phyloP scores from a whole-genome alignment of 2,329 filamentous ascomycete species.

The Periconia macrospinosa region DNA sequence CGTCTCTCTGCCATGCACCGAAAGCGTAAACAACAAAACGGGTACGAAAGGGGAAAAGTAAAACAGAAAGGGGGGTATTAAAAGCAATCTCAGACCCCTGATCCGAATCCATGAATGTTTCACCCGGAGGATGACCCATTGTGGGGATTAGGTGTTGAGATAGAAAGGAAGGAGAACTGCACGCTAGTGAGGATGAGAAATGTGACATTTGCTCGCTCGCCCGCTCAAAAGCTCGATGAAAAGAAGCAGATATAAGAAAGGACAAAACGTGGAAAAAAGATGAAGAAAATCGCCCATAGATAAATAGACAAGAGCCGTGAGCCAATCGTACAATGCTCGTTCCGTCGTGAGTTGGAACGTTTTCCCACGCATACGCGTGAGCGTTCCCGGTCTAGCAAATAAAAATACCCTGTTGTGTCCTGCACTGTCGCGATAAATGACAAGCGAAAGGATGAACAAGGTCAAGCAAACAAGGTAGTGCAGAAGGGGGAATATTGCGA shows the following conservation, averaged over 20 bases:
- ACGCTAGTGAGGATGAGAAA: conserved; percentile 2
- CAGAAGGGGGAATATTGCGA: conserved; percentile 24
- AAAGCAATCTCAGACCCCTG: conserved; percentile 11
- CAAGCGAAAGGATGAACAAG: conserved; percentile 19
- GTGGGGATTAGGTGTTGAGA: conserved; percentile 12
- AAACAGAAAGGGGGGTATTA: conserved; percentile 16
- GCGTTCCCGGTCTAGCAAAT: conserved; percentile 41
- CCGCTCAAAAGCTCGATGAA: conserved; percentile 6
- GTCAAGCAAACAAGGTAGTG: conserved; percentile 16
- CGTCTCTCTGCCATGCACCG: conserved; percentile 2
- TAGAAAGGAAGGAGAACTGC: conserved; percentile 2
- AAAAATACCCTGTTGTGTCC: conserved; percentile 33
- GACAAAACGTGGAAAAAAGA: neutral
- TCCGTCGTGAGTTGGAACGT: conserved; percentile 16
- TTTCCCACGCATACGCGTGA: conserved; percentile 38
- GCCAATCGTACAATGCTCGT: conserved; percentile 32
- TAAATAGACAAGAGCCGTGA: conserved; percentile 9
- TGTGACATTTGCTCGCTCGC: conserved; percentile 4
- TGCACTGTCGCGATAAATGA: conserved; percentile 31
- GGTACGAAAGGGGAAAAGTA: neutral
- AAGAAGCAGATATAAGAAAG: neutral
- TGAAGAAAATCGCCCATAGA: conserved; percentile 5
- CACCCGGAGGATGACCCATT: conserved; percentile 17
- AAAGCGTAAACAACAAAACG: neutral
- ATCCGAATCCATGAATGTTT: conserved; percentile 8